These are phyloP conservation scores for Ustilago sp. DNA, from an alignment of 1,284 basidiomycete species.

Conservation along the genomic window DNA sequence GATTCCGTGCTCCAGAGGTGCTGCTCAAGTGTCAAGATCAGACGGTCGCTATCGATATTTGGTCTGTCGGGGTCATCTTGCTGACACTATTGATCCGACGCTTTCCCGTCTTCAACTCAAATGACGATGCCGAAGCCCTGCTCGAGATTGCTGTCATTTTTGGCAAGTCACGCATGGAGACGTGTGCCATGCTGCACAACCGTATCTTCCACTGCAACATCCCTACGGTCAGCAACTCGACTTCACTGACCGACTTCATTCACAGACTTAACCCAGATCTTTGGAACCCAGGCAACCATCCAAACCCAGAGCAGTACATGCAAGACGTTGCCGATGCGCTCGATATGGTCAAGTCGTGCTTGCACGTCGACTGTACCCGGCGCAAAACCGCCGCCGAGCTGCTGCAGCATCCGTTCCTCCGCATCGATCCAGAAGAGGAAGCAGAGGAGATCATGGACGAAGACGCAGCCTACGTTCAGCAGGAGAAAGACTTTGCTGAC, in stretches of 20 bases:
- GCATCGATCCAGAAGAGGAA: conserved; percentile 25
- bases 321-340: conserved; percentile 60
- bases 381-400: conserved; percentile 60
- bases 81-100: conserved; percentile 91
- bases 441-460: conserved; percentile 28
- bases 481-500: conserved; percentile 33
- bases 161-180: conserved; percentile 85
- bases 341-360: conserved; percentile 59
- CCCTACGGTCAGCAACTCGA: conserved; percentile 45
- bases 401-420: conserved; percentile 62
- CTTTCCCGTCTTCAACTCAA: conserved; percentile 94
- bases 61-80: conserved; percentile 92
- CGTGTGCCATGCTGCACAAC: conserved; percentile 84
- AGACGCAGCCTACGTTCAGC: conserved; percentile 12
- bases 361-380: conserved; percentile 64
- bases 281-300: conserved; percentile 47
- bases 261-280: conserved; percentile 60
- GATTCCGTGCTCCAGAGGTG: conserved; percentile 97
- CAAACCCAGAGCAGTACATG: conserved; percentile 56
- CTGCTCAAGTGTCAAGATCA: conserved; percentile 94
- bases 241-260: conserved; percentile 61
- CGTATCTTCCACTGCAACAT: conserved; percentile 65
- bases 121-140: conserved; percentile 92
- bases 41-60: conserved; percentile 91
- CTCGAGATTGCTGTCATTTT: conserved; percentile 93